phyloP scores from a whole-genome alignment of 768 basidiomycete species.

The Psilocybe azurescens region DNA sequence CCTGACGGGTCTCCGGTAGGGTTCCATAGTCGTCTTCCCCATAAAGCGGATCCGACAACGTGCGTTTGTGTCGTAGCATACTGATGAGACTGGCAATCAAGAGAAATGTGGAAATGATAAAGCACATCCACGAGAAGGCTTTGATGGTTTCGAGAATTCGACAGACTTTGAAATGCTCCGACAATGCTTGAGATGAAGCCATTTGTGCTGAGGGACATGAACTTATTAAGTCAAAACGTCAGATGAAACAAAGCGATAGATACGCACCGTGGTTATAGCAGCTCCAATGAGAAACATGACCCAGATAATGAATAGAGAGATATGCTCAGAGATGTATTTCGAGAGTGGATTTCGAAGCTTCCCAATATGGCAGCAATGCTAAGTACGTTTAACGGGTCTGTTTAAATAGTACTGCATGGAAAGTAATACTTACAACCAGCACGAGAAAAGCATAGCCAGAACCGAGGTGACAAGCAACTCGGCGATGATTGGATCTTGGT shows the following conservation, averaged over 20 bases:
- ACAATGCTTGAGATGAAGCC: slow-evolving; percentile 64
- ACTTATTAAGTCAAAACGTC: too few species aligned
- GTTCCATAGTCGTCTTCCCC: slow-evolving; percentile 16
- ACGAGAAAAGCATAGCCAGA: slow-evolving; percentile 56
- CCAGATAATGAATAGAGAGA: slow-evolving; percentile 59
- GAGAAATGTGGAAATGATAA: slow-evolving; percentile 55
- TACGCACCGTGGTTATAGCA: slow-evolving; percentile 61
- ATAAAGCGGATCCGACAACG: slow-evolving; percentile 23
- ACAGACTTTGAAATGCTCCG: slow-evolving; percentile 52
- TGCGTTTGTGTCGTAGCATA: slow-evolving; percentile 20
- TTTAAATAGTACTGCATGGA: slow-evolving; percentile 22
- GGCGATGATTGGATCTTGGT: slow-evolving; percentile 60
- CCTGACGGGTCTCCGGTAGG: slow-evolving; percentile 23
- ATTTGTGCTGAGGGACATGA: slow-evolving; percentile 42
- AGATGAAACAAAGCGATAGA: background rate
- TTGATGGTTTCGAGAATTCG: slow-evolving; percentile 67
- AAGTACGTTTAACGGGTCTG: slow-evolving; percentile 11
- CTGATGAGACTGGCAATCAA: slow-evolving; percentile 43
- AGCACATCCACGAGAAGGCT: slow-evolving; percentile 73
- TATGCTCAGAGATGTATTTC: slow-evolving; percentile 51
- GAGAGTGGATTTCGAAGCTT: slow-evolving; percentile 36
- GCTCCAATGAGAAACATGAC: slow-evolving; percentile 70
- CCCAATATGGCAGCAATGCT: slow-evolving; percentile 40
- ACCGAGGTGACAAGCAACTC: slow-evolving; percentile 62
- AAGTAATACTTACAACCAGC: slow-evolving; percentile 50